A percentile compares a stretch with the other conserved stretches of the same genome.
Evolutionary conservation across 345 rosid species (phyloP).

Genomic region (Populus ilicifolia): DNA sequence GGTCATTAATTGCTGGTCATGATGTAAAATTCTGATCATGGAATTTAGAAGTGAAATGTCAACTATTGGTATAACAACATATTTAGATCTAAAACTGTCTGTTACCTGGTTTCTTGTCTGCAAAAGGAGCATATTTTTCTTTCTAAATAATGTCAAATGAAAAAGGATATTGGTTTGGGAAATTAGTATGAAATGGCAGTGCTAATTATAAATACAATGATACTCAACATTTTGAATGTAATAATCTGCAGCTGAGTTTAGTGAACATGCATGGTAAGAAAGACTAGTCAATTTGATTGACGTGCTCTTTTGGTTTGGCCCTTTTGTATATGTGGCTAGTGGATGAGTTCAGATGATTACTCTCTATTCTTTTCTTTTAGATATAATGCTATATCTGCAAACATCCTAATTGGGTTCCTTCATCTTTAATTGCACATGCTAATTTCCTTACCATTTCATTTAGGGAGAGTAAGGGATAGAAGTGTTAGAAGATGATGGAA

Average conservation of each 20-base stretch:
- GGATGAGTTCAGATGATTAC: background rate
- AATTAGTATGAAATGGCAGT: background rate
- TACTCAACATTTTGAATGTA: background rate
- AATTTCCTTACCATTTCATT: slow-evolving; percentile 13
- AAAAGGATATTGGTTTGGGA: background rate
- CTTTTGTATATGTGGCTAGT: background rate
- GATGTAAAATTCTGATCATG: too few relatives aligned
- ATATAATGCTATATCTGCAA: slow-evolving; percentile 9
- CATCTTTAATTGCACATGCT: slow-evolving; percentile 9
- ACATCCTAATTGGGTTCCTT: background rate
- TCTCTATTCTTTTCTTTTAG: background rate
- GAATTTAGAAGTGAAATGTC: background rate
- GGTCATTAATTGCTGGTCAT: background rate
- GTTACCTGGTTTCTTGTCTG: background rate
- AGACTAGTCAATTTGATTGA: background rate
- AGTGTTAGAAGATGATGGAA: slow-evolving; percentile 61
- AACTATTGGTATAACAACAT: background rate
- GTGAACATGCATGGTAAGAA: background rate
- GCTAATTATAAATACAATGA: background rate
- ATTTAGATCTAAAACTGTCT: background rate
- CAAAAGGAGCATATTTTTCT: background rate
- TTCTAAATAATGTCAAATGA: background rate
- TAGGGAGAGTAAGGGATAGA: slow-evolving; percentile 42
- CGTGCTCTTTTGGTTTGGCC: background rate
- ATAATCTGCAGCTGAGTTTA: background rate